These are phyloP conservation scores for Selaginella tamariscina DNA, from an alignment of 75 land plant genomes.

Conservation along the genomic window DNA sequence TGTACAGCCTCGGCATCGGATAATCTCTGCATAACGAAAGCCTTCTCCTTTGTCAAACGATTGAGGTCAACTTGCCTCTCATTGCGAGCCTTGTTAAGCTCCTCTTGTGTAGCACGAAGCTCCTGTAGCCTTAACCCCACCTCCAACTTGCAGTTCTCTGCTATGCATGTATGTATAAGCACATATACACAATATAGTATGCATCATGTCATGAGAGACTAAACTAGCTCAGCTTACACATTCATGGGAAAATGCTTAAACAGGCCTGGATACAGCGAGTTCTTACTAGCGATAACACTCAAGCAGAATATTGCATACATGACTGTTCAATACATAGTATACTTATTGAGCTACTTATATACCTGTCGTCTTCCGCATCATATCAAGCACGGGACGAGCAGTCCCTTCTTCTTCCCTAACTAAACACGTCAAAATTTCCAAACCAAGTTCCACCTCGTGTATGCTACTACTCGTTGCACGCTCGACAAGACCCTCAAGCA, in stretches of 20 bases:
- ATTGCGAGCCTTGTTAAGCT: conserved; percentile 42
- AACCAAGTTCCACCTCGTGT: conserved; percentile 52
- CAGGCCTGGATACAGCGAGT: no score
- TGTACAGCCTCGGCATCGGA: conserved; percentile 56
- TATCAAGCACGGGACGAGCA: conserved; percentile 65
- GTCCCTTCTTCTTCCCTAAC: conserved; percentile 73
- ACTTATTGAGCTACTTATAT: conserved; percentile 77
- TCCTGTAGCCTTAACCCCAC: conserved; percentile 78
- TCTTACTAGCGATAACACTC: no score
- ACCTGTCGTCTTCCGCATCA: conserved; percentile 85
- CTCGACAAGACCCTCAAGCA: conserved; percentile 82
- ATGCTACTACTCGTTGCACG: conserved; percentile 50
- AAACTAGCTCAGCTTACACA: no score
- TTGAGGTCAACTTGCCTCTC: conserved; percentile 51
- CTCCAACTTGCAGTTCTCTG: no score
- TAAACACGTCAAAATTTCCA: conserved; percentile 68
- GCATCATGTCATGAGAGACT: no score
- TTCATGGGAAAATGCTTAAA: no score
- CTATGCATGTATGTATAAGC: no score
- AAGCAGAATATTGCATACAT: no score
- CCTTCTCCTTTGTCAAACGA: conserved; percentile 52
- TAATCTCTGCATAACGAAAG: conserved; percentile 40
- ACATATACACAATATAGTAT: no score
- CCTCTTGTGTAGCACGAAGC: conserved; percentile 68
- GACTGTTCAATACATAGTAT: no score